phyloP scores from a whole-genome alignment of 495 filamentous ascomycete genomes.

The Xylaria scruposa region DNA sequence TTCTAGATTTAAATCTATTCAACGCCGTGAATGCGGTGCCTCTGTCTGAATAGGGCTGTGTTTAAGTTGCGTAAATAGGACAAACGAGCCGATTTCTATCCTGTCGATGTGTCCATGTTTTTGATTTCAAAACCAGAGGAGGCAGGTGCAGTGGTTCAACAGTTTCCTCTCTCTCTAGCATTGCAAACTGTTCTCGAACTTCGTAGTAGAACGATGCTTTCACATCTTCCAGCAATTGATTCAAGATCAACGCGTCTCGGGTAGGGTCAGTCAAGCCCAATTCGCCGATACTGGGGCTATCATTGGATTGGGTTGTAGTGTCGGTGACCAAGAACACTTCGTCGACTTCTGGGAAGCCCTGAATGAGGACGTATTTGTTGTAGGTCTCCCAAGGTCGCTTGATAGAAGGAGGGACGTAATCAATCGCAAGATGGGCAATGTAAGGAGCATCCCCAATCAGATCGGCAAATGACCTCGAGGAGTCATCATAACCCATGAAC shows the following conservation, averaged over 20 bases:
- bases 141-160: constrained; percentile 35
- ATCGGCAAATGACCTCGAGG: constrained; percentile 46
- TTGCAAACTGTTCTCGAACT: constrained; percentile 35
- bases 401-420: constrained; percentile 54
- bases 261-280: constrained; percentile 33
- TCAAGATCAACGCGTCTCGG: constrained; percentile 38
- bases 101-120: constrained; percentile 24
- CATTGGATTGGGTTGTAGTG: constrained; percentile 14
- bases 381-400: constrained; percentile 61
- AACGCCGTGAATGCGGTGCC: background rate
- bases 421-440: constrained; percentile 51
- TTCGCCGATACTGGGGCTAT: constrained; percentile 5
- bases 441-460: constrained; percentile 37
- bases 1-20: background rate
- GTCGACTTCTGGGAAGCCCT: constrained; percentile 49
- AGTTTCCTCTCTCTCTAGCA: constrained; percentile 35
- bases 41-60: background rate
- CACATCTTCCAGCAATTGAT: constrained; percentile 48
- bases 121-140: constrained; percentile 38
- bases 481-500: constrained; percentile 56
- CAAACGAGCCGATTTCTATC: background rate
- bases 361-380: constrained; percentile 55
- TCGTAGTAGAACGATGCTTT: constrained; percentile 51
- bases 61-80: background rate
- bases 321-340: constrained; percentile 49